Evolutionary conservation across 805 yeast species (phyloP), one percentile per base, ranked within the genome.

Genomic region (Nakazawaea ishiwadae): DNA sequence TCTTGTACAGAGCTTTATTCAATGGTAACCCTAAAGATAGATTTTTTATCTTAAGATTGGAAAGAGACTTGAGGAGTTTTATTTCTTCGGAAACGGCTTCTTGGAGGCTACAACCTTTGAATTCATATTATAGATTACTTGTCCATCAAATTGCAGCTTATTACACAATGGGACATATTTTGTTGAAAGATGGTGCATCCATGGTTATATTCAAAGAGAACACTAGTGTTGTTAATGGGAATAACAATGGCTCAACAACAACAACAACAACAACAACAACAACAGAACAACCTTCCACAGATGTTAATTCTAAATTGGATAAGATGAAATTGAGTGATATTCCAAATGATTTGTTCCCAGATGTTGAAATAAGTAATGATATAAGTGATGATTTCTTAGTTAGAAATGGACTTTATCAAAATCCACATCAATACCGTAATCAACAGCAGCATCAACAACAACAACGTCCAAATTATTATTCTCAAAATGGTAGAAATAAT

Each of bases 81-180:
- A 65, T 76, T 28, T 50, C 63, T 6, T 37, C 63, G 50, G 51
- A 69, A 50, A 39, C 66, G 53, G 51, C 67, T 58, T 58, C 71
- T 23, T 51, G 63, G 66, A 61, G 66, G 47, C 53, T 75, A 53
- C 66, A 65, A 30, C 75, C 84, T 5, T 71, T 78, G 71, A 84
- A 84, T 56, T 79, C 88, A 2, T 84, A 79, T 55, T 79, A 77
- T 49, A 63, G 91, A 49, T 62, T 84, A 35, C 59, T 84, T 40
- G 71, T 83, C 0, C 90, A 84, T 57, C 84, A 81, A 48, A 62
- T 82, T 27, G 85, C 89, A 4, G 82, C 78, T 29, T 81, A 81
- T 54, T 80, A 81, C 52, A 63, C 68, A 18, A 56, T 83, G 42
- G 79, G 78, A 32, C 90, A 84, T 52, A 69, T 69, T 7, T 48